A percentile compares a stretch with the other conserved stretches of the same genome.
Evolutionary conservation across 208 protist species (phyloP).

Genomic region (Plasmodiophora brassicae): DNA sequence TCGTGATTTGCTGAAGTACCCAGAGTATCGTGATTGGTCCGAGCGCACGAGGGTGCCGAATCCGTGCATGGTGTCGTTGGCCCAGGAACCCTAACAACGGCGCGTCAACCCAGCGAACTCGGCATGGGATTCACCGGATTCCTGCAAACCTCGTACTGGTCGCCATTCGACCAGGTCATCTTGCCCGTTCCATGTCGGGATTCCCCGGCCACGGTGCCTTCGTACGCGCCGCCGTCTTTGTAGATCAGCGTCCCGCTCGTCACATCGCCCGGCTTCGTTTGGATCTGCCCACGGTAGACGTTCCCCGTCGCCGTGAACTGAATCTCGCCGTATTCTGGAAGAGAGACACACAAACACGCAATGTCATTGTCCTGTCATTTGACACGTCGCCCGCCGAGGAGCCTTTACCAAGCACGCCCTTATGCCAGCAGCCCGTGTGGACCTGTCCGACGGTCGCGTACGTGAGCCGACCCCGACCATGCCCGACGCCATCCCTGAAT

Average conservation of each 20-base stretch:
- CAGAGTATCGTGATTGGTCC: neutral
- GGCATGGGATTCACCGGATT: neutral
- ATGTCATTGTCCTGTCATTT: too few species aligned
- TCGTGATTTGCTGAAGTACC: neutral
- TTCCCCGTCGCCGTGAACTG: neutral
- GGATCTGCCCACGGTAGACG: neutral
- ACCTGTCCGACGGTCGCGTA: neutral
- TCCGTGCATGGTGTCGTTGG: neutral
- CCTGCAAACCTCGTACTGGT: neutral
- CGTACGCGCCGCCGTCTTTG: neutral
- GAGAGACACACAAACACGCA: too few species aligned
- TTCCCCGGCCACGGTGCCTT: neutral
- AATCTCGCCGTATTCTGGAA: neutral
- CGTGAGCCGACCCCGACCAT: neutral
- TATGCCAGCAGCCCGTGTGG: neutral
- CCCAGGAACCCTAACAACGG: neutral
- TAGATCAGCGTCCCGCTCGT: neutral
- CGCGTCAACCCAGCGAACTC: too few species aligned
- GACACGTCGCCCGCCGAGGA: too few species aligned
- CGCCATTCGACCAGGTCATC: neutral
- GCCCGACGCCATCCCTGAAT: neutral
- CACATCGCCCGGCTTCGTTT: neutral
- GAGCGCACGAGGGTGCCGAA: neutral
- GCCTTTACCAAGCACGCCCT: too few species aligned
- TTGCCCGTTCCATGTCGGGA: neutral